Base-by-base conservation (phyloP, 495 filamentous ascomycete species). In the Penicillium flavigenum region DNA sequence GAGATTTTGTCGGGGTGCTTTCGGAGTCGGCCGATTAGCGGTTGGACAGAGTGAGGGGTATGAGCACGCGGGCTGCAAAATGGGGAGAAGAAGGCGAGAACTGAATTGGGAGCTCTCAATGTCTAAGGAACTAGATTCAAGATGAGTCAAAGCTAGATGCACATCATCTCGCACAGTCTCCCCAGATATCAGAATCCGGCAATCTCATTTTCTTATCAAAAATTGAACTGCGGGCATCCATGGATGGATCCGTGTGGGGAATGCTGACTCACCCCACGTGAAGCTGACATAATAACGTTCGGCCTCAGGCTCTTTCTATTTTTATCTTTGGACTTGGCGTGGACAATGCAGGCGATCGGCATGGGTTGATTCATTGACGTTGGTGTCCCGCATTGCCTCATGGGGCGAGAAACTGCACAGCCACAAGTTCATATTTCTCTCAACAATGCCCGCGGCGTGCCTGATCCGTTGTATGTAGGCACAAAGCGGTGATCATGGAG, bases 11-110 rank as follows among this genome's bases (percentile, higher is more conserved):
- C 64, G 56, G 63, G 61, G 50, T 45, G 51, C 48, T 62, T 63
- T 69, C 64, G 64, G 64, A 67, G 64, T 57, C 59, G 64, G 62
- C 62, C 64, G 64, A 69, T 67, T 58, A 51, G 56, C 51, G 58
- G 66, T 48, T 56, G 43, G 32, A 42, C 38, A 55, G 49, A 57
- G 51, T 67, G 66, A 69, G 66, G 66, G 66, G 64, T 67, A 63
- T 24, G 20, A 50, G 46, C 22, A 64, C 36, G 43, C 57, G 64
- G 64, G 64, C 59, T 62, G 9, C 50, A 58, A 38, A 39, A 19
- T 41, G 43, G 45, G 41, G 39, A 58, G 36, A 48, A 26, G 36
- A 26, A n/a, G 48, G 53, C 32, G 36, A 41, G 53, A 42, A 22
- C 61, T 32, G 39, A 9, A 10, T 17, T 14, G 5, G 12, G 4